A percentile compares a stretch with the other conserved stretches of the same genome.
Conservation (phyloP, 257 asterid genomes). For the Henckelia pumila region DNA sequence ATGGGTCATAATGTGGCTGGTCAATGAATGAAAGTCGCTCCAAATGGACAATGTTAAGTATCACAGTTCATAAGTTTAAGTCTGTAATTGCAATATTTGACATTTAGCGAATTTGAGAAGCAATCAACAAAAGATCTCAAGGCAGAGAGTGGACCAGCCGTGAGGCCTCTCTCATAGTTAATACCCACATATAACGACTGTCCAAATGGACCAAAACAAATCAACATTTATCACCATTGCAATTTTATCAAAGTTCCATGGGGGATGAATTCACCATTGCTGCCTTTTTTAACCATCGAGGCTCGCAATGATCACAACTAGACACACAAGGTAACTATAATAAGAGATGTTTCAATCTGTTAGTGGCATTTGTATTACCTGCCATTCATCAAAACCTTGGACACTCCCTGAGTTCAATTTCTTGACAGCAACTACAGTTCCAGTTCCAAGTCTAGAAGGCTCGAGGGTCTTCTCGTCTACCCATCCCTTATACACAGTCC, state of each 20-base stretch:
- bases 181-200: neutral
- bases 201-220: conserved; percentile 11
- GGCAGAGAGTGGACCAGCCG: neutral
- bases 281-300: conserved; percentile 6
- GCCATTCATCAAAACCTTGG: conserved; percentile 65
- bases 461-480: conserved; percentile 44
- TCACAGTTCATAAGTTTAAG: too few relatives aligned
- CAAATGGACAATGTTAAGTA: neutral
- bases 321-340: neutral
- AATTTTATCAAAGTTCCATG: neutral
- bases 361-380: conserved; percentile 31
- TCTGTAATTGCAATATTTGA: neutral
- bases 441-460: conserved; percentile 40
- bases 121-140: neutral
- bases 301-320: conserved; percentile 2
- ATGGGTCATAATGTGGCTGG: neutral
- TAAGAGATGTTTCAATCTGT: conserved; percentile 1
- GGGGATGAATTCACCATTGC: conserved; percentile 4
- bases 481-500: conserved; percentile 61
- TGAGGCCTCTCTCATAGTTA: neutral
- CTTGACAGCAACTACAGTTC: conserved; percentile 55
- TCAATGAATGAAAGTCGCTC: neutral
- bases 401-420: conserved; percentile 45
- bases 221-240: conserved; percentile 5
- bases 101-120: neutral